These are phyloP conservation scores for Penicillium carneum DNA, from an alignment of 2,329 filamentous ascomycete species.

Conservation along the genomic window DNA sequence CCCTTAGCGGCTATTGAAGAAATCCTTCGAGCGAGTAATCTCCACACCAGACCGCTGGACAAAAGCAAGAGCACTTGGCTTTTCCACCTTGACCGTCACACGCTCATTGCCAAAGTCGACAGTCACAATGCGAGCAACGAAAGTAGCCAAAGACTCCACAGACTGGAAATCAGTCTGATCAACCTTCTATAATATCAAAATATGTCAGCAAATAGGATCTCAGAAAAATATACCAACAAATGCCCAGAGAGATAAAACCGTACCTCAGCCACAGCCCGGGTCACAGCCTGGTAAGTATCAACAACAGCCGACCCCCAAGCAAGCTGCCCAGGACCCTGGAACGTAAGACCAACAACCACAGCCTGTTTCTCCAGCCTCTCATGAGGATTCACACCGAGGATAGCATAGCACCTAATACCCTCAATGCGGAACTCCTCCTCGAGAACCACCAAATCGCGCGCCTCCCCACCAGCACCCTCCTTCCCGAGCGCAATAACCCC, in stretches of 20 bases:
- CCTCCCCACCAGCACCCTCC: slow-evolving; percentile 34
- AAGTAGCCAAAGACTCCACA: slow-evolving; percentile 60
- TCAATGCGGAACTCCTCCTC: slow-evolving; percentile 53
- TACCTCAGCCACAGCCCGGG: slow-evolving; percentile 51
- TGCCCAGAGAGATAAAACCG: slow-evolving; percentile 16
- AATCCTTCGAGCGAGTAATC: slow-evolving; percentile 55
- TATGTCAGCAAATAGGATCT: slow-evolving; percentile 22
- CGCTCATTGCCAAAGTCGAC: slow-evolving; percentile 55
- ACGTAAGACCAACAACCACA: slow-evolving; percentile 53
- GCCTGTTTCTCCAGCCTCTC: slow-evolving; percentile 60
- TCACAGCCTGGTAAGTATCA: slow-evolving; percentile 51
- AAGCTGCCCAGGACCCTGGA: slow-evolving; percentile 44
- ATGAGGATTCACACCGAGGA: slow-evolving; percentile 62
- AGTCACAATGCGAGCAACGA: slow-evolving; percentile 56
- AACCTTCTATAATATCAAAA: slow-evolving; percentile 46
- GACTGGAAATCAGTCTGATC: slow-evolving; percentile 59
- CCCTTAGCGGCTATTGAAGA: slow-evolving; percentile 46
- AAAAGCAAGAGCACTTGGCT: slow-evolving; percentile 60
- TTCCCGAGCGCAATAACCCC: slow-evolving; percentile 45
- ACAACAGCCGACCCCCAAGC: slow-evolving; percentile 45
- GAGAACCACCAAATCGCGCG: slow-evolving; percentile 40
- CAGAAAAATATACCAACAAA: neutral
- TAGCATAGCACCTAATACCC: slow-evolving; percentile 54
- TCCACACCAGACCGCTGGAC: slow-evolving; percentile 59
- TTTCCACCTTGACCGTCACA: slow-evolving; percentile 58